A percentile compares a stretch with the other conserved stretches of the same genome.
phyloP scores from a whole-genome alignment of 73 alveolate species.

The Blepharisma stoltei region DNA sequence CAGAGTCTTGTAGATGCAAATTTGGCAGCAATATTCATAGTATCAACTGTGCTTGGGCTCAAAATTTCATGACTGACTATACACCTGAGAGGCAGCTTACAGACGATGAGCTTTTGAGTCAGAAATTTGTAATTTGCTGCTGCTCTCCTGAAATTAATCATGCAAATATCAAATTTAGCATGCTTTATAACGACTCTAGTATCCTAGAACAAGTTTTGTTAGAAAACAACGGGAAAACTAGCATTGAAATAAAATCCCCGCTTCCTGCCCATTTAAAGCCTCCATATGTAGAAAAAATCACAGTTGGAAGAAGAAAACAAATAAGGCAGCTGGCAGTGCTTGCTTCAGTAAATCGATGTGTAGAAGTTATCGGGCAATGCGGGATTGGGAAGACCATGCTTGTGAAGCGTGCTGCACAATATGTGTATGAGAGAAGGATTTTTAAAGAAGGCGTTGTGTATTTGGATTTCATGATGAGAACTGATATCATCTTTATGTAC shows the following conservation, averaged over 20 bases:
- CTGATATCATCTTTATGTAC: constrained; percentile 23
- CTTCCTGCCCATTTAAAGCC: constrained; percentile 19
- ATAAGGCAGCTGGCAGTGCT: not conserved
- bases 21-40: constrained; percentile 31
- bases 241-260: not conserved
- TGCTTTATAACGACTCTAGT: not conserved
- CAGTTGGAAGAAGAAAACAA: constrained; percentile 7
- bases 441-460: constrained; percentile 31
- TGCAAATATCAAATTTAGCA: constrained; percentile 22
- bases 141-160: constrained; percentile 63
- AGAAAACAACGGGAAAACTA: not conserved
- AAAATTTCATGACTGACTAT: constrained; percentile 21
- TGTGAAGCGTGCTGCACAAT: constrained; percentile 20
- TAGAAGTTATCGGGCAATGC: not conserved
- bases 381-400: constrained; percentile 27
- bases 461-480: constrained; percentile 17
- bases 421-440: constrained; percentile 29
- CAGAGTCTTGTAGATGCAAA: not conserved
- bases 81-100: constrained; percentile 11
- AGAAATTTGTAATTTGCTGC: constrained; percentile 55
- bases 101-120: not conserved
- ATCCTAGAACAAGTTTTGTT: not conserved
- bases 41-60: constrained; percentile 31
- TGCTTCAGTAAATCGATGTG: not conserved
- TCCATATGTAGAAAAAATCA: not conserved